phyloP scores from a whole-genome alignment of 371 early-diverging fungal genomes.

The Ordospora colligata region DNA sequence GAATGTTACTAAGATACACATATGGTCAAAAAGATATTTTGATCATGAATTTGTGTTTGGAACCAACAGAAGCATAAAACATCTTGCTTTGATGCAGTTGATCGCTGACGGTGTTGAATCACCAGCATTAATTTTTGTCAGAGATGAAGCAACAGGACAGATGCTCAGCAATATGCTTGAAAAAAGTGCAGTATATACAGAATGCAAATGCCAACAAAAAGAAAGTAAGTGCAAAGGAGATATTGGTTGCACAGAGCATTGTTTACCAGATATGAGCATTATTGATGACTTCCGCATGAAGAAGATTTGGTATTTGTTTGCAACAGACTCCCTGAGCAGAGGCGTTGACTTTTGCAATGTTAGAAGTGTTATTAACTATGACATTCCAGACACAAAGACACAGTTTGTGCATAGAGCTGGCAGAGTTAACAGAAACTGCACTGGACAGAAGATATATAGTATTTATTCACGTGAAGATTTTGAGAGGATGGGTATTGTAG shows the following conservation, averaged over 20 bases:
- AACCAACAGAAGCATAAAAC: conserved; percentile 14
- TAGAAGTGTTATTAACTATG: conserved; percentile 43
- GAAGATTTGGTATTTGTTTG: conserved; percentile 39
- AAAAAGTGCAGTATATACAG: conserved; percentile 1
- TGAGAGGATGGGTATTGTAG: neutral
- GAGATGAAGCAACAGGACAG: neutral
- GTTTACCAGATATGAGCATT: neutral
- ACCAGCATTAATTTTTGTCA: conserved; percentile 25
- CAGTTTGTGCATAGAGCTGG: conserved; percentile 52
- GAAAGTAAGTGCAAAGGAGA: neutral
- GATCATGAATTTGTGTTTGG: conserved; percentile 32
- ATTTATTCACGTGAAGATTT: conserved; percentile 34
- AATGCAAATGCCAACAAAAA: neutral
- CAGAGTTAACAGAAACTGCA: conserved; percentile 48
- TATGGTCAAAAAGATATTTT: neutral
- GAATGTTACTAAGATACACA: conserved; percentile 5
- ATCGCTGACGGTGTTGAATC: conserved; percentile 17
- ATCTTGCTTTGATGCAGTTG: conserved; percentile 1
- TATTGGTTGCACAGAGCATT: neutral
- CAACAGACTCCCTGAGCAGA: conserved; percentile 44
- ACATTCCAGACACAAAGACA: conserved; percentile 43
- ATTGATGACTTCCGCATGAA: conserved; percentile 15
- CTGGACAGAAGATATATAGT: conserved; percentile 33
- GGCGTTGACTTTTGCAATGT: conserved; percentile 50
- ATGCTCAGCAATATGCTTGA: neutral